phyloP scores from a whole-genome alignment of 1,284 basidiomycete genomes.

The Boletus semigastroideus region DNA sequence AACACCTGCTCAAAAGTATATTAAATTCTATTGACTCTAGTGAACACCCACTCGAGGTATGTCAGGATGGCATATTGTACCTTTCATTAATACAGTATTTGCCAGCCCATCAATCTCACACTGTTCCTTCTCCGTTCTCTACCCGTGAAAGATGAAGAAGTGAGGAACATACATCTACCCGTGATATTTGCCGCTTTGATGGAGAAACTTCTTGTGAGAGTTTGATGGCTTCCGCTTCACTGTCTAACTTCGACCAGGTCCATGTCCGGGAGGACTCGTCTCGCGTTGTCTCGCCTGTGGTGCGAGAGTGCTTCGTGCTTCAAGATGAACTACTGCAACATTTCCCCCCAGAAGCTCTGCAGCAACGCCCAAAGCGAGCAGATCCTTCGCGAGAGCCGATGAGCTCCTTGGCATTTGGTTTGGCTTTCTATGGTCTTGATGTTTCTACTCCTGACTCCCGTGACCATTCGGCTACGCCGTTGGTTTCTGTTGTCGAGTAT shows the following conservation, averaged over 20 bases:
- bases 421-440: constrained; percentile 57
- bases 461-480: constrained; percentile 45
- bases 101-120: constrained; percentile 60
- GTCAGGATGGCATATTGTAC: constrained; percentile 1
- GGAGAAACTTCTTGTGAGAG: constrained; percentile 59
- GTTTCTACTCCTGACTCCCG: constrained; percentile 19
- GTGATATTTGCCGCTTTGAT: constrained; percentile 66
- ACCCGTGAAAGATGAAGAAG: constrained; percentile 78
- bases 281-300: constrained; percentile 36
- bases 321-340: constrained; percentile 54
- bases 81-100: constrained; percentile 5
- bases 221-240: constrained; percentile 2
- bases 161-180: constrained; percentile 78
- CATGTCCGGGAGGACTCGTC: constrained; percentile 38
- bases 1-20: constrained; percentile 61
- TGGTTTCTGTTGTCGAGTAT: constrained; percentile 57
- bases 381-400: constrained; percentile 35
- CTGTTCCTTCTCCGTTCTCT: constrained; percentile 73
- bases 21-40: constrained; percentile 51
- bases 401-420: constrained; percentile 55
- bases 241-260: constrained; percentile 35
- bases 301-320: constrained; percentile 50
- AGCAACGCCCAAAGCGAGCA: constrained; percentile 48
- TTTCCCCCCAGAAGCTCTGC: constrained; percentile 50
- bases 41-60: constrained; percentile 47